Percentiles rank a stretch among this genome's conserved stretches.
phyloP scores from a whole-genome alignment of 805 yeast species.

The Monosporozyma aquatica region DNA sequence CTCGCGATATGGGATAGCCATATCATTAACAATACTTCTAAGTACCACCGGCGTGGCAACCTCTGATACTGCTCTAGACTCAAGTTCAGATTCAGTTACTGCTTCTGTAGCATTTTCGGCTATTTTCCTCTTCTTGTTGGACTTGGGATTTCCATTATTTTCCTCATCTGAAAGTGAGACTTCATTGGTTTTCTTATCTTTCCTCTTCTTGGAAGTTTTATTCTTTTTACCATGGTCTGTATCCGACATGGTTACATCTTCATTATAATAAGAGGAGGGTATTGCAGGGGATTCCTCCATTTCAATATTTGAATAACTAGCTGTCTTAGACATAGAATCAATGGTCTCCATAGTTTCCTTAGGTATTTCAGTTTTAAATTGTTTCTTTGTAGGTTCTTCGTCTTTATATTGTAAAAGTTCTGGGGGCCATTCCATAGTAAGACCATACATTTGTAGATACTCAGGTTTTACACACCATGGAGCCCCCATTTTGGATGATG shows the following conservation, averaged over 20 bases:
- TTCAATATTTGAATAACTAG: background rate
- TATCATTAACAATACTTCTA: constrained; percentile 23
- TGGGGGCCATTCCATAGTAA: constrained; percentile 29
- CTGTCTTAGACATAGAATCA: background rate
- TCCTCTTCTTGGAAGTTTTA: background rate
- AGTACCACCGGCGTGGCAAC: constrained; percentile 7
- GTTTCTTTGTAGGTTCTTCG: constrained; percentile 14
- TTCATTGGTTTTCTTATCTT: background rate
- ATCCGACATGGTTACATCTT: background rate
- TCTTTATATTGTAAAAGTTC: constrained; percentile 27
- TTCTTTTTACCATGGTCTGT: background rate
- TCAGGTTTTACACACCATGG: constrained; percentile 90
- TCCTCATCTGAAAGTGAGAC: background rate
- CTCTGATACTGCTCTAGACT: constrained; percentile 3
- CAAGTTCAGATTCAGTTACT: background rate
- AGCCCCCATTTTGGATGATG: constrained; percentile 80
- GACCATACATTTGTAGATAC: constrained; percentile 34
- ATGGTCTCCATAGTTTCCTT: background rate
- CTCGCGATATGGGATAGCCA: constrained; percentile 19
- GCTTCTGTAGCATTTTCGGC: background rate
- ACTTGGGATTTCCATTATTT: constrained; percentile 1
- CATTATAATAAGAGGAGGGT: background rate
- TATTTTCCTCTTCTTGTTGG: constrained; percentile 1
- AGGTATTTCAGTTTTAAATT: background rate
- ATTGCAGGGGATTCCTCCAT: background rate